phyloP scores from a whole-genome alignment of 768 basidiomycete species.

The Amanita rimosa region DNA sequence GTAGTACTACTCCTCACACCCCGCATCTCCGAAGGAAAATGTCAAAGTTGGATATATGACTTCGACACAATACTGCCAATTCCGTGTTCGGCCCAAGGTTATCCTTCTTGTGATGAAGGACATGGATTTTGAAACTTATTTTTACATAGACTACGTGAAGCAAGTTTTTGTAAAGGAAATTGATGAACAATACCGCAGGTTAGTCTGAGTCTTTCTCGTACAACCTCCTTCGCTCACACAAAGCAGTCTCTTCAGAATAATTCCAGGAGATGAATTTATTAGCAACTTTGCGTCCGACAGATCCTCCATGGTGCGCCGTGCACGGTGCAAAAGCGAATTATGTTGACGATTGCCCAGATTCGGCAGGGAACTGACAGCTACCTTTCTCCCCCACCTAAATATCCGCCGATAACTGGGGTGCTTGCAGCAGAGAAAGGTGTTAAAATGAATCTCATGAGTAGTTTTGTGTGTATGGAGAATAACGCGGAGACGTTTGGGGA shows the following conservation, averaged over 20 bases:
- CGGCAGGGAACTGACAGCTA: constrained; percentile 23
- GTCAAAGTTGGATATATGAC: constrained; percentile 53
- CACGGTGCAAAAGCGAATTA: constrained; percentile 52
- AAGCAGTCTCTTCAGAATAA: constrained; percentile 47
- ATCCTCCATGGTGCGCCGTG: constrained; percentile 59
- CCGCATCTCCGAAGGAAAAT: constrained; percentile 7
- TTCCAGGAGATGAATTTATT: constrained; percentile 40
- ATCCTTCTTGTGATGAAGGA: constrained; percentile 7
- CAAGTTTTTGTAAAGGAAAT: constrained; percentile 30
- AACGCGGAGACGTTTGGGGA: constrained; percentile 7
- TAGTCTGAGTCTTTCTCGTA: not conserved
- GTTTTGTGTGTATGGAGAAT: constrained; percentile 10
- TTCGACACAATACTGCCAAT: constrained; percentile 42
- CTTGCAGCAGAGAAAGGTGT: constrained; percentile 7
- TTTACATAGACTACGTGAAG: constrained; percentile 30
- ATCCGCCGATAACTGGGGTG: constrained; percentile 9
- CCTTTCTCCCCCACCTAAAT: constrained; percentile 9
- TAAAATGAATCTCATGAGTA: constrained; percentile 10
- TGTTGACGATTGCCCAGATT: constrained; percentile 27
- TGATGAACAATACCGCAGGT: constrained; percentile 33
- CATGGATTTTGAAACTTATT: not conserved
- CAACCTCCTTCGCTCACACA: not conserved
- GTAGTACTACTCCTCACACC: constrained; percentile 46
- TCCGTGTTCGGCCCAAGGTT: constrained; percentile 44
- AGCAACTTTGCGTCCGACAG: constrained; percentile 62